These are phyloP conservation scores for Nidula niveotomentosa DNA, from an alignment of 1,284 basidiomycete genomes.

Conservation along the genomic window DNA sequence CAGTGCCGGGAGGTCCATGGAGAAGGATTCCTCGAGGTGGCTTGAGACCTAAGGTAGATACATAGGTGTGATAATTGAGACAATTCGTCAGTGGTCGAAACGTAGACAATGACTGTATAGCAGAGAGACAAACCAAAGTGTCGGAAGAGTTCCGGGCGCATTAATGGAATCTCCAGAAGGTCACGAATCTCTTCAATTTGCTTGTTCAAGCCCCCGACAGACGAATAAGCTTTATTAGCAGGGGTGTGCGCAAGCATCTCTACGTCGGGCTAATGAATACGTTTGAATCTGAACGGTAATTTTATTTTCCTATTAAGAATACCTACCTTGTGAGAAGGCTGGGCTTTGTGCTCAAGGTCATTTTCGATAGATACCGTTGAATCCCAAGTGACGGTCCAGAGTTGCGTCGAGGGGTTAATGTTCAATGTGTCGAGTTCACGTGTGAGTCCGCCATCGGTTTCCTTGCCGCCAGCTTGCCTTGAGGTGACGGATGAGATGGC, in stretches of 20 bases:
- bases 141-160: constrained; percentile 85
- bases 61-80: constrained; percentile 2
- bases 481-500: constrained; percentile 46
- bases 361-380: constrained; percentile 44
- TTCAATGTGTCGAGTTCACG: constrained; percentile 40
- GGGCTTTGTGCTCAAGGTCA: constrained; percentile 15
- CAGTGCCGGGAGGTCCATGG: constrained; percentile 92
- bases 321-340: constrained; percentile 17
- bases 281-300: constrained; percentile 13
- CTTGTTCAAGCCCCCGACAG: constrained; percentile 86
- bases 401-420: constrained; percentile 29
- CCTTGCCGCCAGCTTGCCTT: constrained; percentile 19
- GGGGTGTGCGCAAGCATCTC: constrained; percentile 41
- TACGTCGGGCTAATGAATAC: constrained; percentile 35
- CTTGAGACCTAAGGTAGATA: constrained; percentile 60
- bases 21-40: constrained; percentile 90
- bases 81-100: constrained; percentile 6
- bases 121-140: constrained; percentile 67
- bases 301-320: constrained; percentile 4
- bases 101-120: neutral
- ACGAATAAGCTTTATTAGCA: constrained; percentile 58
- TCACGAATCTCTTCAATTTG: constrained; percentile 91
- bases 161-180: constrained; percentile 94
- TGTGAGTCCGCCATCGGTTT: constrained; percentile 31
- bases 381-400: constrained; percentile 68